A percentile compares a stretch with the other conserved stretches of the same genome.
phyloP scores from a whole-genome alignment of 345 rosid species.

The Cochlearia excelsa region DNA sequence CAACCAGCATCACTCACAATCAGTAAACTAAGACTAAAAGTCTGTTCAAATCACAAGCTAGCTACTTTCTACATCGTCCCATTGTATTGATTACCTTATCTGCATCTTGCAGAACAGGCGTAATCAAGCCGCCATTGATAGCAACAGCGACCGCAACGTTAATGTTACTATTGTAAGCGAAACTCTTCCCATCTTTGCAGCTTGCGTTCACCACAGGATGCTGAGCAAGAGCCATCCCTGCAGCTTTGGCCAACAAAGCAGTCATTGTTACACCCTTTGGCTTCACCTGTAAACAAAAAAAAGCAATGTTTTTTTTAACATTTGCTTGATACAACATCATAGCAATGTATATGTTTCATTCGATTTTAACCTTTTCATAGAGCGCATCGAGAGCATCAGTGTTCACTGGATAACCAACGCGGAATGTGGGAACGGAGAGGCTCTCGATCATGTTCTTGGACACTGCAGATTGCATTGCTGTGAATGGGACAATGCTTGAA shows the following conservation, averaged over 20 bases:
- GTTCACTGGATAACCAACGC: conserved; percentile 81
- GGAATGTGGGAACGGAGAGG: conserved; percentile 82
- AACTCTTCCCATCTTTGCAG: conserved; percentile 88
- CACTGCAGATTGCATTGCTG: conserved; percentile 83
- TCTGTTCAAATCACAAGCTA: conserved; percentile 16
- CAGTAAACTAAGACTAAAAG: neutral
- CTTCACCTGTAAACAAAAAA: conserved; percentile 54
- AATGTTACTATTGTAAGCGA: conserved; percentile 60
- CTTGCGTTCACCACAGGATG: conserved; percentile 89
- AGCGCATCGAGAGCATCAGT: conserved; percentile 85
- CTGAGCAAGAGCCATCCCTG: conserved; percentile 89
- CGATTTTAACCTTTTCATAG: conserved; percentile 61
- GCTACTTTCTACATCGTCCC: conserved; percentile 9
- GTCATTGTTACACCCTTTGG: conserved; percentile 98
- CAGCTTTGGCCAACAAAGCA: conserved; percentile 86
- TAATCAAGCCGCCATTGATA: conserved; percentile 85
- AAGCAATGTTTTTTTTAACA: neutral
- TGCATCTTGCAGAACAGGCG: conserved; percentile 94
- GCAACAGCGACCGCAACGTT: conserved; percentile 97
- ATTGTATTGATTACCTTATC: conserved; percentile 59
- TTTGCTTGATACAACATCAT: neutral
- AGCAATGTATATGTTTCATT: neutral
- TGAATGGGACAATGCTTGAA: conserved; percentile 75
- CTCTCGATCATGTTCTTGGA: conserved; percentile 86
- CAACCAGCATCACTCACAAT: conserved; percentile 17